phyloP scores from a whole-genome alignment of 2,329 filamentous ascomycete species.

The Xylariaceae sp. region DNA sequence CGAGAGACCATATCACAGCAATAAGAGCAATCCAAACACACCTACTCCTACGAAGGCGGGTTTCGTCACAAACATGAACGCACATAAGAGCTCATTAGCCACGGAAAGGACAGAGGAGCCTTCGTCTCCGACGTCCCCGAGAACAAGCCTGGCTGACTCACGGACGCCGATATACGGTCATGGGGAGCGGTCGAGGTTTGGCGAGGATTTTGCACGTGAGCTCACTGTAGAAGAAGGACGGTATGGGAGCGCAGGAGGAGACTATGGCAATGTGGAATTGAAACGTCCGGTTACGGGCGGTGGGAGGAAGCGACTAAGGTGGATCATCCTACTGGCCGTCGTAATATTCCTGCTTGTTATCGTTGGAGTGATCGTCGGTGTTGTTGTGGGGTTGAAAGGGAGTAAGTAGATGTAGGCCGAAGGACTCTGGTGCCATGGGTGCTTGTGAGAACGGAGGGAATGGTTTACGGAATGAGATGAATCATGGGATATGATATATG shows the following conservation, averaged over 20 bases:
- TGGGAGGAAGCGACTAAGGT: slow-evolving; percentile 9
- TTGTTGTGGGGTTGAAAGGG: slow-evolving; percentile 10
- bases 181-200: slow-evolving; percentile 13
- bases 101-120: slow-evolving; percentile 9
- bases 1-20: too few relatives aligned
- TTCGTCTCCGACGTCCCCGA: slow-evolving; percentile 8
- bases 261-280: slow-evolving; percentile 6
- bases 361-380: slow-evolving; percentile 20
- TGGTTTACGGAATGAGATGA: too few relatives aligned
- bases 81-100: background rate
- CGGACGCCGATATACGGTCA: slow-evolving; percentile 8
- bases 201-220: slow-evolving; percentile 9
- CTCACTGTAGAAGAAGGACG: slow-evolving; percentile 2
- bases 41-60: too few relatives aligned
- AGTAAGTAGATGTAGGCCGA: background rate
- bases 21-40: too few relatives aligned
- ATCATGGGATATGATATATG: too few relatives aligned
- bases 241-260: background rate
- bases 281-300: slow-evolving; percentile 7
- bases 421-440: too few relatives aligned
- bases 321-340: slow-evolving; percentile 9
- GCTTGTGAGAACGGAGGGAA: too few relatives aligned
- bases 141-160: slow-evolving; percentile 10
- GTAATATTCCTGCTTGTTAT: slow-evolving; percentile 15
- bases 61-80: too few relatives aligned